Evolutionary conservation across 2,329 filamentous ascomycete genomes (phyloP).

Genomic region (Coniella lustricola): DNA sequence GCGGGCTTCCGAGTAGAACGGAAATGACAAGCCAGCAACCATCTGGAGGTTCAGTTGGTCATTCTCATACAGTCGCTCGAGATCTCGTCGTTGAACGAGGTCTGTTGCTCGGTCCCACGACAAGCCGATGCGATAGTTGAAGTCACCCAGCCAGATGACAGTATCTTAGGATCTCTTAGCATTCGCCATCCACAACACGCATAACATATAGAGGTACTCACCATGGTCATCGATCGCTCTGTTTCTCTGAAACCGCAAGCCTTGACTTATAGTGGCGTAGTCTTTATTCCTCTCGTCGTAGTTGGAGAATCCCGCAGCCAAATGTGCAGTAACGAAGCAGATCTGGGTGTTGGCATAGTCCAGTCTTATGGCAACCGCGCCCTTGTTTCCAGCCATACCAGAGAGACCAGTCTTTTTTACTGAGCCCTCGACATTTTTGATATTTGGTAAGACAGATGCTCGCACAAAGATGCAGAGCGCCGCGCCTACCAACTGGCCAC

Average conservation of each 20-base stretch:
- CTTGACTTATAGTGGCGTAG: constrained; percentile 81
- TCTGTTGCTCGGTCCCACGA: constrained; percentile 69
- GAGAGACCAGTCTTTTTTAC: constrained; percentile 94
- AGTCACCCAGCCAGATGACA: constrained; percentile 93
- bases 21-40: constrained; percentile 84
- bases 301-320: constrained; percentile 92
- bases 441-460: constrained; percentile 64
- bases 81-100: constrained; percentile 63
- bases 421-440: constrained; percentile 95
- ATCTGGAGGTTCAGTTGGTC: constrained; percentile 97
- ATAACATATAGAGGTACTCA: constrained; percentile 23
- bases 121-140: constrained; percentile 94
- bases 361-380: constrained; percentile 90
- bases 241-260: constrained; percentile 85
- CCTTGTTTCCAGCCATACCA: constrained; percentile 96
- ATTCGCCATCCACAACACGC: not conserved
- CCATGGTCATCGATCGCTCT: constrained; percentile 86
- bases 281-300: constrained; percentile 94
- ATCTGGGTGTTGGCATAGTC: constrained; percentile 89
- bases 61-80: constrained; percentile 79
- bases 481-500: constrained; percentile 89
- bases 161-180: constrained; percentile 41
- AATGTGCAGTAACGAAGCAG: constrained; percentile 92
- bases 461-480: constrained; percentile 89
- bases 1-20: constrained; percentile 81